Evolutionary conservation across 2,329 filamentous ascomycete genomes (phyloP).

Genomic region (Epichloe gansuensis): DNA sequence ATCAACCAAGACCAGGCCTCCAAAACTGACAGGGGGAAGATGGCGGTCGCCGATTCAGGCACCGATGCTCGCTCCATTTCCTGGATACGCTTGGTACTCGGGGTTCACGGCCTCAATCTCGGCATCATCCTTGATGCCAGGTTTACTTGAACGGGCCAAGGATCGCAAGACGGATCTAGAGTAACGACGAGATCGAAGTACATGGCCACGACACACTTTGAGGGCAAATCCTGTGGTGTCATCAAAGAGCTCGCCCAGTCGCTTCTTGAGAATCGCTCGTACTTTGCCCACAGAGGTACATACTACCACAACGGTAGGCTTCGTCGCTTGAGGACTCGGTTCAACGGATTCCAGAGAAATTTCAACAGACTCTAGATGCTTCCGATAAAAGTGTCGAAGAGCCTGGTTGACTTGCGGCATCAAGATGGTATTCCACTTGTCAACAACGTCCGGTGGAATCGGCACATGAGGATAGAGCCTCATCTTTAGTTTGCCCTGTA

Average conservation of each 20-base stretch:
- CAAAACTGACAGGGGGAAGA: slow-evolving; percentile 85
- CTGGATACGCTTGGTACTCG: slow-evolving; percentile 63
- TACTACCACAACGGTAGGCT: slow-evolving; percentile 63
- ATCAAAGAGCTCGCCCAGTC: slow-evolving; percentile 53
- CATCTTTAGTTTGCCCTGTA: slow-evolving; percentile 25
- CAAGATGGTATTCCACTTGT: slow-evolving; percentile 58
- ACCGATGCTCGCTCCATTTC: slow-evolving; percentile 84
- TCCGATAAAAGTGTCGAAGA: slow-evolving; percentile 56
- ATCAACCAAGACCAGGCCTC: slow-evolving; percentile 76
- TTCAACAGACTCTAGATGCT: slow-evolving; percentile 63
- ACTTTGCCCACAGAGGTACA: slow-evolving; percentile 65
- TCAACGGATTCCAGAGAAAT: slow-evolving; percentile 67
- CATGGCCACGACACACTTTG: slow-evolving; percentile 58
- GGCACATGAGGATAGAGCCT: slow-evolving; percentile 48
- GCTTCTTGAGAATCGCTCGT: slow-evolving; percentile 55
- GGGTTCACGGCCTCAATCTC: slow-evolving; percentile 46
- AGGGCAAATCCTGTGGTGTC: slow-evolving; percentile 47
- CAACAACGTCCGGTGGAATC: slow-evolving; percentile 46
- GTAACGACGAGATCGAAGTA: slow-evolving; percentile 45
- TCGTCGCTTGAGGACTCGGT: slow-evolving; percentile 49
- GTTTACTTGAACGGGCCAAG: slow-evolving; percentile 14
- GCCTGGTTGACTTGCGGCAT: slow-evolving; percentile 64
- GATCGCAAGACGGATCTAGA: slow-evolving; percentile 18
- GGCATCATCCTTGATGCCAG: slow-evolving; percentile 7
- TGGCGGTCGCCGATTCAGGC: slow-evolving; percentile 78